Percentiles rank a stretch among this genome's conserved stretches.
Evolutionary conservation across 2,329 filamentous ascomycete genomes (phyloP).

Genomic region (Aspergillus melleus): DNA sequence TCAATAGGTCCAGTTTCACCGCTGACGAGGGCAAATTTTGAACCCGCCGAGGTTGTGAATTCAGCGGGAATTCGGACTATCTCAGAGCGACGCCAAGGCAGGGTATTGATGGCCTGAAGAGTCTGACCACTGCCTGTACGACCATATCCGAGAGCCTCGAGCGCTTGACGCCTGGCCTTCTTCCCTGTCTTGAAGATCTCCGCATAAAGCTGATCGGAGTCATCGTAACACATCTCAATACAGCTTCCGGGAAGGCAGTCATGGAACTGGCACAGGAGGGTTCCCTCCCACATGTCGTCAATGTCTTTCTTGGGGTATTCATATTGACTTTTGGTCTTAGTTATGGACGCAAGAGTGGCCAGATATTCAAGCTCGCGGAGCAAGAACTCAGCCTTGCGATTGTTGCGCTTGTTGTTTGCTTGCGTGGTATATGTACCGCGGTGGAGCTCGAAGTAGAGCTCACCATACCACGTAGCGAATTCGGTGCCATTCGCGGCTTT

Average conservation of each 20-base stretch:
- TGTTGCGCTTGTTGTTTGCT: slow-evolving; percentile 95
- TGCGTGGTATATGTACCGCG: slow-evolving; percentile 97
- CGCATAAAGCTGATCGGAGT: slow-evolving; percentile 86
- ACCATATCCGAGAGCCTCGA: slow-evolving; percentile 65
- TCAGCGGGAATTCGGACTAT: slow-evolving; percentile 62
- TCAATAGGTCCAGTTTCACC: slow-evolving; percentile 49
- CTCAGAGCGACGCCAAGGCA: slow-evolving; percentile 80
- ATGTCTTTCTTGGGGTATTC: slow-evolving; percentile 93
- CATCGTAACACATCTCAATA: slow-evolving; percentile 98
- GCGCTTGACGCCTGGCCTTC: slow-evolving; percentile 68
- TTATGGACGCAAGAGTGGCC: slow-evolving; percentile 79
- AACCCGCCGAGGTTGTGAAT: slow-evolving; percentile 20
- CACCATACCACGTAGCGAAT: slow-evolving; percentile 95
- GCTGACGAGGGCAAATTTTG: slow-evolving; percentile 46
- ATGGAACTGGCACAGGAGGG: slow-evolving; percentile 93
- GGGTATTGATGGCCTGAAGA: slow-evolving; percentile 73
- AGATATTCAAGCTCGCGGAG: slow-evolving; percentile 86
- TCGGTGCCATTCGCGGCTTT: slow-evolving; percentile 67
- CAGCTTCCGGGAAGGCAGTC: slow-evolving; percentile 93
- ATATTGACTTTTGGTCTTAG: slow-evolving; percentile 61
- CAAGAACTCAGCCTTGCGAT: slow-evolving; percentile 79
- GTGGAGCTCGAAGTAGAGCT: slow-evolving; percentile 97
- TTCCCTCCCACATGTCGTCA: slow-evolving; percentile 92
- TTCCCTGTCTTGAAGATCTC: slow-evolving; percentile 77
- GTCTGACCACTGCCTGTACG: slow-evolving; percentile 43